A percentile compares a stretch with the other conserved stretches of the same genome.
Evolutionary conservation across 2,329 filamentous ascomycete species (phyloP).

Genomic region (Pseudogymnoascus sp.): DNA sequence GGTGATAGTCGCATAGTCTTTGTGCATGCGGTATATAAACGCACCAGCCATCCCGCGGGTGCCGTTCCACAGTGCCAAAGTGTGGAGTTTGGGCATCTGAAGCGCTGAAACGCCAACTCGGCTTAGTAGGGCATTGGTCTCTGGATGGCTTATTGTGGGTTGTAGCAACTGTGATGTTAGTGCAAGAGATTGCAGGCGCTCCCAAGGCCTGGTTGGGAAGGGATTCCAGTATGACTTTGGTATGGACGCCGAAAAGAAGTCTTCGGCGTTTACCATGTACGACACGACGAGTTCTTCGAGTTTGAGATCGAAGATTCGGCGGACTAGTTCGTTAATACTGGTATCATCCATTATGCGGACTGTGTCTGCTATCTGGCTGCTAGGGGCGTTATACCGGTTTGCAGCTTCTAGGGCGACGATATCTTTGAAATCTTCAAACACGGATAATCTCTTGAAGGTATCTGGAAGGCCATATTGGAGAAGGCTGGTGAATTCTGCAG

Average conservation of each 20-base stretch:
- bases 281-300: background rate
- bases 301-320: background rate
- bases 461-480: too few relatives aligned
- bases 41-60: background rate
- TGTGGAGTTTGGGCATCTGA: background rate
- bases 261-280: background rate
- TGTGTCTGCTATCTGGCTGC: too few relatives aligned
- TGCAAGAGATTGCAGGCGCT: background rate
- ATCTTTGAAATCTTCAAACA: background rate
- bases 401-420: background rate
- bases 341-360: too few relatives aligned
- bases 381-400: too few relatives aligned
- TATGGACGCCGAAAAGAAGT: background rate
- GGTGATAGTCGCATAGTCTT: slow-evolving; percentile 23
- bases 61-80: background rate
- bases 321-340: too few relatives aligned
- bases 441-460: background rate
- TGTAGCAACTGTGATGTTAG: background rate
- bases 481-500: too few relatives aligned
- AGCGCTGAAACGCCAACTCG: background rate
- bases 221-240: background rate
- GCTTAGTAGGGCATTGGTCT: background rate
- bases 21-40: slow-evolving; percentile 17
- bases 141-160: background rate
- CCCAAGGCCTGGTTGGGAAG: background rate